Percentiles rank a stretch among this genome's conserved stretches.
Evolutionary conservation across 306 rosid genomes (phyloP).

Genomic region (Hippophae rhamnoides): DNA sequence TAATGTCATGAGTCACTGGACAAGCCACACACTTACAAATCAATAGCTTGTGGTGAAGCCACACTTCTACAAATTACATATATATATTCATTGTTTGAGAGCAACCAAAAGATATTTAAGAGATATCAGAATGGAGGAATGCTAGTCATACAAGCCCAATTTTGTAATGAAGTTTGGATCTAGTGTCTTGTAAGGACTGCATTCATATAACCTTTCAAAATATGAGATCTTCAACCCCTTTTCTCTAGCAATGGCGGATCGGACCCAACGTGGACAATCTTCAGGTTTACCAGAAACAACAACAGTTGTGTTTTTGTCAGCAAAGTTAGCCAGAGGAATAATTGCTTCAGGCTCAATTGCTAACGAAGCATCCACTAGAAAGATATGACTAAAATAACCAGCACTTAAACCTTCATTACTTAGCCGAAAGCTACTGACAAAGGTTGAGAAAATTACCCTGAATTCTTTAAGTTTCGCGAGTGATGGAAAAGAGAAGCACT

Average conservation of each 20-base stretch:
- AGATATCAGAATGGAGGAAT: background rate
- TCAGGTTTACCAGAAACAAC: conserved; percentile 17
- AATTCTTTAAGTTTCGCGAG: conserved; percentile 4
- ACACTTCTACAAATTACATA: too few species aligned
- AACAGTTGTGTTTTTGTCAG: conserved; percentile 16
- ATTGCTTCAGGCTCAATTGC: conserved; percentile 25
- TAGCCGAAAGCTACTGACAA: conserved; percentile 22
- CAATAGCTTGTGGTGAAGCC: too few species aligned
- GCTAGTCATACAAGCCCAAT: background rate
- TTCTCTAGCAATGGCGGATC: conserved; percentile 12
- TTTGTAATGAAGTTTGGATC: background rate
- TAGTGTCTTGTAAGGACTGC: background rate
- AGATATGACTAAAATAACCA: conserved; percentile 27
- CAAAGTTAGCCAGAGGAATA: conserved; percentile 21
- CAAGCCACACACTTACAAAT: too few species aligned
- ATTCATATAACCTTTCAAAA: conserved; percentile 24
- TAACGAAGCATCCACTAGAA: conserved; percentile 26
- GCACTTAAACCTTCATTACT: conserved; percentile 18
- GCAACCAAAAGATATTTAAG: too few species aligned
- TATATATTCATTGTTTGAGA: too few species aligned
- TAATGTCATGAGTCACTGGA: too few species aligned
- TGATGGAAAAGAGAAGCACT: conserved; percentile 29
- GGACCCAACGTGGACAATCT: conserved; percentile 14
- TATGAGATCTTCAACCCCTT: conserved; percentile 23
- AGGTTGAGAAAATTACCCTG: conserved; percentile 30